Evolutionary conservation across 768 basidiomycete genomes (phyloP).

Genomic region (Lactarius indigo): DNA sequence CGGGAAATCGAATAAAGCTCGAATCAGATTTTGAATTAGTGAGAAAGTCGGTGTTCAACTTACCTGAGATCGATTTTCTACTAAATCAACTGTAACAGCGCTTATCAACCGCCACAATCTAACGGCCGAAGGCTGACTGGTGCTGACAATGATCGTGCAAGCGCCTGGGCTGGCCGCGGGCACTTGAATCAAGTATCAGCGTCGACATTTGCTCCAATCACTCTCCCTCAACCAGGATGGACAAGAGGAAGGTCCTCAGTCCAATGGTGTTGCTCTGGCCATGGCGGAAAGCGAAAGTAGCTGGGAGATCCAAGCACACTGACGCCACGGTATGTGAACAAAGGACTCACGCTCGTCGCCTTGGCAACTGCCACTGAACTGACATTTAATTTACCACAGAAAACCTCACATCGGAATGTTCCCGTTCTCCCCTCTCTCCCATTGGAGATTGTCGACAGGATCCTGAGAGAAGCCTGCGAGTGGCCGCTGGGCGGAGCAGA

Average conservation of each 20-base stretch:
- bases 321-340: background rate
- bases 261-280: background rate
- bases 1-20: too few relatives aligned
- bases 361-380: conserved; percentile 1
- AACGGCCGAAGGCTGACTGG: background rate
- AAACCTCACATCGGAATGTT: background rate
- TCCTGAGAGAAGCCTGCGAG: conserved; percentile 15
- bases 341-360: background rate
- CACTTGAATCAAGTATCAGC: background rate
- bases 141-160: background rate
- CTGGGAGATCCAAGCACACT: background rate
- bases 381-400: background rate
- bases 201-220: background rate
- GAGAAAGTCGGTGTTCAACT: too few relatives aligned
- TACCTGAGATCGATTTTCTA: background rate
- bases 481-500: background rate
- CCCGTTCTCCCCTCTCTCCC: conserved; percentile 8
- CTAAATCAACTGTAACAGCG: background rate
- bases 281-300: background rate
- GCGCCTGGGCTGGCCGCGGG: background rate
- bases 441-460: conserved; percentile 14
- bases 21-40: too few relatives aligned
- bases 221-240: background rate
- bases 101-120: background rate
- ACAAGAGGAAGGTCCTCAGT: background rate